phyloP scores from a whole-genome alignment of 2,329 filamentous ascomycete species.

The Fusarium cyanostomum region DNA sequence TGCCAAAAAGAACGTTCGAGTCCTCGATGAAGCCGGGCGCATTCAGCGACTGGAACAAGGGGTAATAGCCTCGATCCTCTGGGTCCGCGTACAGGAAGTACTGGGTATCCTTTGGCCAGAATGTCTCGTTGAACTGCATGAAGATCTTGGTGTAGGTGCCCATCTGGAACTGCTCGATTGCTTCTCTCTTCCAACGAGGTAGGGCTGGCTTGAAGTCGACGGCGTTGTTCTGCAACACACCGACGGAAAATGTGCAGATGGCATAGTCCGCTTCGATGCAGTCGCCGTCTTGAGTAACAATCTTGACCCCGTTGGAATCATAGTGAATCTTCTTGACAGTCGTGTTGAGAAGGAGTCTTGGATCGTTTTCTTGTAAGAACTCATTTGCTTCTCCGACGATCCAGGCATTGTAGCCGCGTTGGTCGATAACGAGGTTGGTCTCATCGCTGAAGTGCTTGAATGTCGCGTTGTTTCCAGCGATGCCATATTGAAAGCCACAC shows the following conservation, averaged over 20 bases:
- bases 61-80: constrained; percentile 55
- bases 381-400: constrained; percentile 65
- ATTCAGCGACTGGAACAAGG: constrained; percentile 72
- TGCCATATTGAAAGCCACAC: constrained; percentile 63
- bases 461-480: constrained; percentile 66
- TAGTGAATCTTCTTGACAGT: constrained; percentile 65
- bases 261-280: constrained; percentile 70
- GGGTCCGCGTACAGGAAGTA: constrained; percentile 58
- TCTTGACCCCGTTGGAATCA: constrained; percentile 59
- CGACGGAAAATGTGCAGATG: constrained; percentile 73
- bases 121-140: constrained; percentile 72
- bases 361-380: constrained; percentile 65
- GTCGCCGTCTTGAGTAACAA: constrained; percentile 62
- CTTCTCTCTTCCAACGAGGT: constrained; percentile 70
- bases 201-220: constrained; percentile 67
- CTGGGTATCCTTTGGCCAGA: constrained; percentile 63
- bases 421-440: constrained; percentile 70
- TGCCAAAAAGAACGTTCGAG: constrained; percentile 73
- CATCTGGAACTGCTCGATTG: constrained; percentile 73
- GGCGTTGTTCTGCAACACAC: constrained; percentile 70
- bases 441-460: constrained; percentile 70
- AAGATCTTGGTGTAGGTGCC: constrained; percentile 80
- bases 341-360: constrained; percentile 66
- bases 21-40: constrained; percentile 65
- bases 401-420: constrained; percentile 68